Percentiles rank a stretch among this genome's conserved stretches.
Evolutionary conservation across 2,329 filamentous ascomycete species (phyloP).

Genomic region (Fusarium xyrophilum): DNA sequence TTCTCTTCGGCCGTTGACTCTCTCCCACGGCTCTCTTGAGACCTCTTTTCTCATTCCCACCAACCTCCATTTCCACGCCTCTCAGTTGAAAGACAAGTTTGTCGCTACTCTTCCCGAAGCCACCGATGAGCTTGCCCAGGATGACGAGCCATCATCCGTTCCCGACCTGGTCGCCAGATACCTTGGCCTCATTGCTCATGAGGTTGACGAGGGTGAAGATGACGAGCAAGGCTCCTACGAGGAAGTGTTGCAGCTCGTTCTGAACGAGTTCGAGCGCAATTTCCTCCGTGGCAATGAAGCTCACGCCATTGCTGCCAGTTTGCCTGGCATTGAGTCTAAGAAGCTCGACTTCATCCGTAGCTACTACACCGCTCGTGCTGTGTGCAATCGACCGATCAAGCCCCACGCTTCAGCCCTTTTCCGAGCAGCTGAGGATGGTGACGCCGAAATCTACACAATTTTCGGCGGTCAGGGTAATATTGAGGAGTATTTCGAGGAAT

Average conservation of each 20-base stretch:
- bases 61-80: constrained; percentile 92
- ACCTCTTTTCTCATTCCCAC: constrained; percentile 96
- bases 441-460: constrained; percentile 87
- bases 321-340: constrained; percentile 92
- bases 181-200: constrained; percentile 84
- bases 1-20: constrained; percentile 87
- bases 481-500: constrained; percentile 98
- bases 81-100: constrained; percentile 92
- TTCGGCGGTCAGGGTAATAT: constrained; percentile 99
- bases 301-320: constrained; percentile 82
- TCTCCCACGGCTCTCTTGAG: constrained; percentile 93
- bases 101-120: constrained; percentile 82
- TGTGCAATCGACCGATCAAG: constrained; percentile 84
- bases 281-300: constrained; percentile 97
- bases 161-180: constrained; percentile 92
- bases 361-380: constrained; percentile 89
- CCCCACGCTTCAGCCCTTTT: constrained; percentile 93
- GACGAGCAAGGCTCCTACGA: constrained; percentile 86
- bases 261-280: constrained; percentile 95
- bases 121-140: constrained; percentile 95
- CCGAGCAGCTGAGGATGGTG: constrained; percentile 82
- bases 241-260: constrained; percentile 87
- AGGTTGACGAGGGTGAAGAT: constrained; percentile 93
- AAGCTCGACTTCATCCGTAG: constrained; percentile 87
- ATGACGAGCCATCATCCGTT: constrained; percentile 98